Evolutionary conservation across 371 early-diverging fungal genomes (phyloP), one percentile per base, ranked within the genome.

Genomic region (Apophysomyces sp.): DNA sequence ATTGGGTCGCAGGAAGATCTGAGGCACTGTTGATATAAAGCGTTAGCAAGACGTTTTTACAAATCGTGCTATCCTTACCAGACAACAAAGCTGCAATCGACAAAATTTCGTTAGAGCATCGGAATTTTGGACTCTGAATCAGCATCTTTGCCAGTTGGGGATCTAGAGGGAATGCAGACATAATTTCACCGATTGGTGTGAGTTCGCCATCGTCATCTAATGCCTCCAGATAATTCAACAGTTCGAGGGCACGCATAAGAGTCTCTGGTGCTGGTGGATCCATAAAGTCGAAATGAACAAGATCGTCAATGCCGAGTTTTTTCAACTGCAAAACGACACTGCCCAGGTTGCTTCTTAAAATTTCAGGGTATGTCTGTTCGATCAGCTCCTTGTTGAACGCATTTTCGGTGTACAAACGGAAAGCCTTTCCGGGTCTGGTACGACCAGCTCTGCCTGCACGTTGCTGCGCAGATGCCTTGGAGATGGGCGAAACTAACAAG

Each of bases 221-320:
- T 5, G 94, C 96, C 8, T 89, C 96, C n/a, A 98, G 77, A 62
- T 88, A 93, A 66, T 95, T 89, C 26, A 98, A 80, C 52, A 93
- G 67, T 74, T 96, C 96, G 26, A 96, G 78, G 1, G 96, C 96
- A 60, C 96, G 85, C 92, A 94, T 95, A 62, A 95, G 66, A 1
- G 93, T 93, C 71, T 96, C 95, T 8, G 93, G 92, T 0, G 94
- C 93, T 54, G 97, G 97, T 26, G 92, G 92, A 61, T 95, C 96
- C 93, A 95, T 93, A 56, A 94, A 94, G 68, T 96, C 95, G 74
- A 98, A 94, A 61, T 94, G 94, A 4, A 94, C 90, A 60, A 98
- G 69, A 78, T 96, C 93, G 65, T 93, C 86, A 69, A 97, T 89
- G 4, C 93, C 93, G 16, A 96, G 76, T 67, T 92, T 93, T 76